Evolutionary conservation across 495 filamentous ascomycete genomes (phyloP).

Genomic region (Podospora anserina): DNA sequence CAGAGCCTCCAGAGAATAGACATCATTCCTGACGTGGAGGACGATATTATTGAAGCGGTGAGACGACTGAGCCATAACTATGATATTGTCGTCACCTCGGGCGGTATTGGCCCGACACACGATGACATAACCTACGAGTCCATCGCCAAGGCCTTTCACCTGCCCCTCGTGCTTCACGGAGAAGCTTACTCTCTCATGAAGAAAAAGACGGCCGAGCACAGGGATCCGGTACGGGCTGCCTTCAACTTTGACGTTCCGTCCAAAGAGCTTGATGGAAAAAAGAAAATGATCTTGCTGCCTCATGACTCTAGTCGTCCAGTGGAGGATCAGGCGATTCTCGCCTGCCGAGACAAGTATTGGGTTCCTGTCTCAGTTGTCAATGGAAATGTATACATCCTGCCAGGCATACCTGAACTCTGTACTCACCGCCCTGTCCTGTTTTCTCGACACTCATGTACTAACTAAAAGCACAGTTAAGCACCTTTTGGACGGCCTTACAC

Average conservation of each 20-base stretch:
- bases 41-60: constrained; percentile 83
- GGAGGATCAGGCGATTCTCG: constrained; percentile 69
- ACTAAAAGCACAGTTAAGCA: constrained; percentile 51
- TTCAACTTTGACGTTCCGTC: constrained; percentile 86
- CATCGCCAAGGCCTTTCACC: constrained; percentile 81
- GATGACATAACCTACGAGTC: constrained; percentile 97
- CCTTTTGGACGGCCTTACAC: constrained; percentile 64
- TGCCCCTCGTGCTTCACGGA: constrained; percentile 72
- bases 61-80: constrained; percentile 81
- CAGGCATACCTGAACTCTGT: constrained; percentile 81
- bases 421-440: constrained; percentile 16
- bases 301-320: constrained; percentile 60
- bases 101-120: constrained; percentile 94
- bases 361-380: constrained; percentile 85
- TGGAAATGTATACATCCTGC: constrained; percentile 89
- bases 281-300: constrained; percentile 87
- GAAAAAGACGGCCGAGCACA: constrained; percentile 65
- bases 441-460: background rate
- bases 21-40: constrained; percentile 87
- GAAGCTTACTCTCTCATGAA: constrained; percentile 79
- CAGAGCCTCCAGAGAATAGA: constrained; percentile 80
- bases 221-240: constrained; percentile 45
- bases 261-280: constrained; percentile 69
- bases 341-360: constrained; percentile 72
- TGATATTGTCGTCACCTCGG: constrained; percentile 91